A percentile compares a stretch with the other conserved stretches of the same genome.
phyloP scores from a whole-genome alignment of 73 alveolate genomes.

The Symbiodinium pilosum region DNA sequence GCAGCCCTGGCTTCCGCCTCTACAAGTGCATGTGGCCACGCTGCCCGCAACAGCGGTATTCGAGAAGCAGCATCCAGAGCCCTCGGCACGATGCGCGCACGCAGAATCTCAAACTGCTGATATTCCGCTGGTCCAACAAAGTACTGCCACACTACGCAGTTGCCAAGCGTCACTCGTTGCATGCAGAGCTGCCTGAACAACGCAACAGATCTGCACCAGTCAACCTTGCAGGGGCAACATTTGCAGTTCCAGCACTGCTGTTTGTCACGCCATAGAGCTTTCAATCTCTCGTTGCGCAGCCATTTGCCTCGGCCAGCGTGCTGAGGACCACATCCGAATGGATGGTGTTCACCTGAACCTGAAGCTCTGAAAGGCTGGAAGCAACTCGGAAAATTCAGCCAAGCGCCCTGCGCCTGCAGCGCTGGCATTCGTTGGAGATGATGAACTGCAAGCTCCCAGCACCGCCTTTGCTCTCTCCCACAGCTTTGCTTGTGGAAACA shows the following conservation, averaged over 20 bases:
- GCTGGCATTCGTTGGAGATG: neutral
- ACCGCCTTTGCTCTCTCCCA: no score
- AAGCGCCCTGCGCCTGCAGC: neutral
- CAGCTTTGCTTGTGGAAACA: no score
- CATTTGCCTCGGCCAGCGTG: neutral
- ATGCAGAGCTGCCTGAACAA: neutral
- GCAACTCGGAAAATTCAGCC: neutral
- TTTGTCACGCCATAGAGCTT: no score
- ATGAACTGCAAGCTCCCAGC: slow-evolving; percentile 7
- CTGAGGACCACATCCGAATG: neutral
- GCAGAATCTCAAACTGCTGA: neutral
- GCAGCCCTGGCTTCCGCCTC: neutral
- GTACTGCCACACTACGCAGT: neutral
- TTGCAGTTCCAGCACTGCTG: no score
- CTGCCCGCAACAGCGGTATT: neutral
- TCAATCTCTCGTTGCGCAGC: no score
- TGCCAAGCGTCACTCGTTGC: neutral
- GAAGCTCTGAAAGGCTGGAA: neutral
- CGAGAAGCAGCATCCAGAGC: neutral
- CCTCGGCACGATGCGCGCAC: no score
- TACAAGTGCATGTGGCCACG: neutral
- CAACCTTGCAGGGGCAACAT: no score
- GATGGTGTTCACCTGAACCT: neutral
- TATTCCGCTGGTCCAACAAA: neutral
- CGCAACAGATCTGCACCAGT: neutral